Percentiles rank a stretch among this genome's conserved stretches.
Evolutionary conservation across 2,329 filamentous ascomycete species (phyloP).

Genomic region (Sclerotiophoma versabilis): DNA sequence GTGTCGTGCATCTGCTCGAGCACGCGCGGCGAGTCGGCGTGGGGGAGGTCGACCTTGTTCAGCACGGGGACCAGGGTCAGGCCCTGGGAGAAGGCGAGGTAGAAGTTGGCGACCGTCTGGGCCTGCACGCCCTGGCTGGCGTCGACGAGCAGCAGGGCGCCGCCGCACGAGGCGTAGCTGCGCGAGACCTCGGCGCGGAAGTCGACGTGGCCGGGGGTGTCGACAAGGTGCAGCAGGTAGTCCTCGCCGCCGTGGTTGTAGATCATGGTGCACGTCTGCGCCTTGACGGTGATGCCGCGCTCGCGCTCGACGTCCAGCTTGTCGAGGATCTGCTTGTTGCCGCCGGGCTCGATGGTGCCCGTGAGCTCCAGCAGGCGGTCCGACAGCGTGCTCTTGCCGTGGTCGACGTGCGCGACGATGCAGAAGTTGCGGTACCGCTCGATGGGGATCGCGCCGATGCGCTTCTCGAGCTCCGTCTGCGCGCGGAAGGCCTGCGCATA

Average conservation of each 20-base stretch:
- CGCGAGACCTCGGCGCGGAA: conserved; percentile 95
- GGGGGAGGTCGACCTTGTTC: conserved; percentile 94
- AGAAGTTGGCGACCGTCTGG: conserved; percentile 98
- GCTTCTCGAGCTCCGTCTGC: conserved; percentile 63
- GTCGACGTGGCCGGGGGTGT: conserved; percentile 97
- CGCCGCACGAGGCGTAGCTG: conserved; percentile 95
- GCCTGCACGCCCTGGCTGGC: conserved; percentile 96
- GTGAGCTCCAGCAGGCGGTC: conserved; percentile 93
- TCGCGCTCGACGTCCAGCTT: conserved; percentile 97
- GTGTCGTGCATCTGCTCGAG: conserved; percentile 84
- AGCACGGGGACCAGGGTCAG: conserved; percentile 87
- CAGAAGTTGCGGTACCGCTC: conserved; percentile 92
- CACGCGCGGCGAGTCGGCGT: conserved; percentile 85
- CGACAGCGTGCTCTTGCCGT: conserved; percentile 95
- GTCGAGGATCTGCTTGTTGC: conserved; percentile 94
- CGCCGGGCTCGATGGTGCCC: conserved; percentile 83
- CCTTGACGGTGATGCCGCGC: conserved; percentile 97
- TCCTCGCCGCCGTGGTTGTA: conserved; percentile 86
- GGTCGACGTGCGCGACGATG: conserved; percentile 97
- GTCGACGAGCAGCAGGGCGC: conserved; percentile 87
- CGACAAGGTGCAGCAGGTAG: conserved; percentile 92
- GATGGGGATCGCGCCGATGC: conserved; percentile 78
- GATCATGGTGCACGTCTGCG: conserved; percentile 97
- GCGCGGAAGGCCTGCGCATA: conserved; percentile 50
- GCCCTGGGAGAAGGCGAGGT: conserved; percentile 92